Base-by-base conservation (phyloP, 371 early-diverging fungal species). In the Caulochytrium protostelioides region DNA sequence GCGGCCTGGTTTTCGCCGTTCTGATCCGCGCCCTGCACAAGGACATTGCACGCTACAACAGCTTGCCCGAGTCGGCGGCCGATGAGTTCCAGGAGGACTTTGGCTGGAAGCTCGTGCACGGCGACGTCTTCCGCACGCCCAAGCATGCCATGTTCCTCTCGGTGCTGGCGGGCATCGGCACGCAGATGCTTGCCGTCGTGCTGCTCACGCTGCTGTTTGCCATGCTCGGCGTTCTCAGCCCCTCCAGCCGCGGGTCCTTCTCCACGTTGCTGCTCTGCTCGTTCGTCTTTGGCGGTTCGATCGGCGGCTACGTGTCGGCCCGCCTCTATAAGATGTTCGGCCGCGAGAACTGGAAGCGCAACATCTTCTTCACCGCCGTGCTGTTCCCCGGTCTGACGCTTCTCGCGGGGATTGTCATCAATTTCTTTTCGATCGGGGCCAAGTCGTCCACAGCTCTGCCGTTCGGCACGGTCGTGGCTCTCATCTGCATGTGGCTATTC, bases 171-270 rank as follows among this genome's bases (percentile, higher is more conserved):
- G 95, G 95, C 27, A 83, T 69, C 41, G 95, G 95, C 41, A 64
- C 74, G 6, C 95, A 94, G 51, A 54, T 90, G 33, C 65, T 84
- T 30, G 70, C 67, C 43, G 90, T 94, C 91, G 58, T 73, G 4
- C 59, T 69, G 9, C 63, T 76, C 17, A 83, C 79, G 0, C 20
- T 39, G 9, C 29, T 74, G 0, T 84, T 94, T 69, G 91, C 92
- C 15, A 72, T 79, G n/a, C 70, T 94, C 26, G 95, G 95, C 13
- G 89, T 94, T 67, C 61, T 94, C 30, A 84, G 87, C 14, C 92
- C 92, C 0, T 84, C 90, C 0, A 79, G 74, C 52, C 83, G 95
- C 31, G 92, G 92, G 20, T 79, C 89, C 3, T 62, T 94, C 20
- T 70, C 68, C 1, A 90, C 89, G 2, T 75, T 84, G 22, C 77